Evolutionary conservation across 2,329 filamentous ascomycete genomes (phyloP), one percentile per base, ranked within the genome.

Genomic region (Fusarium sp.): DNA sequence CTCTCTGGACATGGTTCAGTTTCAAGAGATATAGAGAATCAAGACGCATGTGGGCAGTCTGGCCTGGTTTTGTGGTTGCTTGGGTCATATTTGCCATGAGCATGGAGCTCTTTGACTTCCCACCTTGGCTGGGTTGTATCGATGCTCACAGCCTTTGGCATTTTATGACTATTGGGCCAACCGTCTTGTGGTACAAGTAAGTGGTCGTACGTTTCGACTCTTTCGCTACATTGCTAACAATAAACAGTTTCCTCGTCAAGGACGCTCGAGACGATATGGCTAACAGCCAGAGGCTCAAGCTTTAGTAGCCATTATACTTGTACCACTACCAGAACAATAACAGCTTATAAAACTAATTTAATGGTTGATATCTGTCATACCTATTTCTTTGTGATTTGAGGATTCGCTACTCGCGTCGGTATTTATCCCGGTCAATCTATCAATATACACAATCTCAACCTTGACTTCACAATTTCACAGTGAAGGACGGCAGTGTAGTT

Each of bases 141-240:
- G 96, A 99, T 85, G 96, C 96, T 6, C 96, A 99, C 82, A 95
- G 93, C 76, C 81, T 99, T 69, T 99, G 96, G 96, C 96, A 99
- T 86, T 79, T 97, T 67, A 94, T 95, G 60, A 99, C 96, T 0
- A 95, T 99, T 53, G 87, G 88, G 32, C 96, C 96, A 12, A 93
- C 93, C 1, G 84, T 96, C 52, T 87, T 97, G 84, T 98, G 93
- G 93, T 99, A 99, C 81, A 94, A 92, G 95, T 98, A 84, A 86
- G 94, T 90, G 61, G 22, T n/a, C 32, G n/a, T 65, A 50, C 4
- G 7, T 27, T 11, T 25, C n/a, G 11, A 29, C 2, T 43, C 2
- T 14, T 27, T 22, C 3, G n/a, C 47, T 15, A 12, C n/a, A 45
- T 29, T 16, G 16, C 66, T 81, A 54, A 82, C 72, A 29, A 24